phyloP scores from a whole-genome alignment of 805 yeast species.

The Saturnispora zaruensis region DNA sequence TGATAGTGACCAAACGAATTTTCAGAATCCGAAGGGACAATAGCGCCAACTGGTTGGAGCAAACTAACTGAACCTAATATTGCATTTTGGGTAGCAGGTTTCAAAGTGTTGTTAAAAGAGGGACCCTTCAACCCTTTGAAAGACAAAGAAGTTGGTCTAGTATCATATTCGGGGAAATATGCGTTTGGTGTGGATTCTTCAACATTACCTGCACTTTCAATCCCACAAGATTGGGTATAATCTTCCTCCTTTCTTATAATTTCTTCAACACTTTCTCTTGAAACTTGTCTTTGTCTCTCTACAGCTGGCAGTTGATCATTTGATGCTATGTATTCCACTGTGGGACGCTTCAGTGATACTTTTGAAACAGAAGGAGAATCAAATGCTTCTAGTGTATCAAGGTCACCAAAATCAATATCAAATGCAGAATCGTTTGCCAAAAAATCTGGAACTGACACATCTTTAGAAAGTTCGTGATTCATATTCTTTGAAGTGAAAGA shows the following conservation, averaged over 20 bases:
- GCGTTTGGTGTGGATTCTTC: not conserved
- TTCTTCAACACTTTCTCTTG: slow-evolving; percentile 12
- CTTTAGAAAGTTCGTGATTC: slow-evolving; percentile 2
- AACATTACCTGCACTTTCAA: not conserved
- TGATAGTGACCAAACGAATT: slow-evolving; percentile 10
- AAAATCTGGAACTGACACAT: slow-evolving; percentile 11
- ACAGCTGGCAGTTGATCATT: not conserved
- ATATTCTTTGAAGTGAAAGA: not conserved
- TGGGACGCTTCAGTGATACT: not conserved
- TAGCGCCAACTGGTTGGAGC: slow-evolving; percentile 6
- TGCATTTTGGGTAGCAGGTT: slow-evolving; percentile 23
- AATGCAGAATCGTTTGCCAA: slow-evolving; percentile 10
- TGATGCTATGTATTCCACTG: not conserved
- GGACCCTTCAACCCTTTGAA: slow-evolving; percentile 59
- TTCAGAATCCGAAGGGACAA: slow-evolving; percentile 16
- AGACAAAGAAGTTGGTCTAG: slow-evolving; percentile 34
- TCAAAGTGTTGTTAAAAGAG: slow-evolving; percentile 28
- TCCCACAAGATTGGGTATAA: not conserved
- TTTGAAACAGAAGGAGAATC: slow-evolving; percentile 2
- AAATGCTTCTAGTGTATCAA: slow-evolving; percentile 1
- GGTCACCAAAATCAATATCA: slow-evolving; percentile 4
- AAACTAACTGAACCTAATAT: slow-evolving; percentile 23
- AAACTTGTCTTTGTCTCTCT: slow-evolving; percentile 1
- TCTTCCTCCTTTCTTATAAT: slow-evolving; percentile 12
- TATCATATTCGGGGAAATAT: slow-evolving; percentile 15